Evolutionary conservation across 495 filamentous ascomycete genomes (phyloP), one percentile per base, ranked within the genome.

Genomic region (Monascus purpureus): DNA sequence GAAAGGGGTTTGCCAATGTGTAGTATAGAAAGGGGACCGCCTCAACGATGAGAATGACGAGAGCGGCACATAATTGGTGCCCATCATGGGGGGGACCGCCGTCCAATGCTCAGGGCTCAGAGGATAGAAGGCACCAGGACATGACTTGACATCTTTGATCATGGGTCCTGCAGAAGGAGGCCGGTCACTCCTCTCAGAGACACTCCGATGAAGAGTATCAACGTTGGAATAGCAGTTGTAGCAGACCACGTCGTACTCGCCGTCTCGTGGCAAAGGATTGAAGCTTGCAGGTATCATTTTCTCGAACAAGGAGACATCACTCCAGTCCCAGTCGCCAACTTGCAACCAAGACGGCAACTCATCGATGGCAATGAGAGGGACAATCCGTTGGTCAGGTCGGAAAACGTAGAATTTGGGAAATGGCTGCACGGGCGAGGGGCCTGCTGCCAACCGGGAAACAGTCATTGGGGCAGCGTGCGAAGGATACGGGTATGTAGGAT

Each of bases 241-340:
- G 33, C 59, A 63, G 16, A 57, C 34, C 13, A 59, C 46, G 12
- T 63, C 50, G 38, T 55, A 63, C 24, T 61, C 56, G 1, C 53
- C 56, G 7, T 44, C 37, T 2, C 59, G 56, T 6, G 47, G 49
- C 2, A 51, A 45, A 5, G 13, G 32, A 15, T 14, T 45, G 25
- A 32, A 32, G 8, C 43, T 47, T 2, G 36, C 55, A 13, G 49
- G 47, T 8, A 47, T 32, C 43, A 59, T 42, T 2, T 29, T 26
- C 13, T 33, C 23, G 23, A 29, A 41, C 20, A 50, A 31, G 3
- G 19, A 19, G 1, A 24, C 12, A n/a, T 50, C 38, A 8, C 43
- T 36, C 18, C 41, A 46, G 7, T 46, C 32, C 32, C 32, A 44
- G 30, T 42, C 35, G 28, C 45, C 42, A 13, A 63, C 16, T 13